Evolutionary conservation across 2,329 filamentous ascomycete genomes (phyloP), one percentile per base, ranked within the genome.

Genomic region (Clarireedia homoeocarpa): DNA sequence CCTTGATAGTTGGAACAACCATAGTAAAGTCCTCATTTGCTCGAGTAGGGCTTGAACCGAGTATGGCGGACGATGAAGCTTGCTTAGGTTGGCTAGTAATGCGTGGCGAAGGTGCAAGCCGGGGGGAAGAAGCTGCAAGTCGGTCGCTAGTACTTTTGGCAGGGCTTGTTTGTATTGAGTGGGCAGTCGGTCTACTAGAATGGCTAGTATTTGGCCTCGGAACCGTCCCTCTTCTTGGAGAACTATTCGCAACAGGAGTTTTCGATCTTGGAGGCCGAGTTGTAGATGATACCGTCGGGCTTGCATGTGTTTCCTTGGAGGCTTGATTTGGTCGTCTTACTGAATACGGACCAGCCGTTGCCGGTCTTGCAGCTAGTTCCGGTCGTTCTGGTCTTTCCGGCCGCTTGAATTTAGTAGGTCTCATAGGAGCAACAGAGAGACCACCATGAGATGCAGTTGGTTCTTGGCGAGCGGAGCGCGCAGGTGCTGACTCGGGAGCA

Each of bases 301-400:
- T 70, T n/a, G 62, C 62, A 40, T 54, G 61, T 27, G 61, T 60
- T 51, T 68, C 66, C 57, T 63, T 67, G 26, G 62, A 65, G 39
- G 65, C 58, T 36, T 57, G 63, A 60, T 68, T 63, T 36, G 65
- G 63, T 50, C 67, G 75, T 61, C 83, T 74, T 9, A 83, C 77
- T 20, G 83, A 85, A 66, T 86, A 86, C 0, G 83, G 83, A 0
- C 83, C 83, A 10, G 83, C 83, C 12, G 83, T 86, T 12, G 83
- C 83, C 36, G 83, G 83, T 56, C 83, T 75, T 45, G 76, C 76
- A 63, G 81, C 72, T 55, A 66, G 55, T 46, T 85, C 82, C 2
- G 82, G 81, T 40, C 79, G 17, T 45, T 45, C 42, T 3, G 82
- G 81, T 44, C 80, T 74, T 45, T 45, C 42, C 2, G 82, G 81